Evolutionary conservation across 208 protist species (phyloP).

Genomic region (Trypanosoma melophagium): DNA sequence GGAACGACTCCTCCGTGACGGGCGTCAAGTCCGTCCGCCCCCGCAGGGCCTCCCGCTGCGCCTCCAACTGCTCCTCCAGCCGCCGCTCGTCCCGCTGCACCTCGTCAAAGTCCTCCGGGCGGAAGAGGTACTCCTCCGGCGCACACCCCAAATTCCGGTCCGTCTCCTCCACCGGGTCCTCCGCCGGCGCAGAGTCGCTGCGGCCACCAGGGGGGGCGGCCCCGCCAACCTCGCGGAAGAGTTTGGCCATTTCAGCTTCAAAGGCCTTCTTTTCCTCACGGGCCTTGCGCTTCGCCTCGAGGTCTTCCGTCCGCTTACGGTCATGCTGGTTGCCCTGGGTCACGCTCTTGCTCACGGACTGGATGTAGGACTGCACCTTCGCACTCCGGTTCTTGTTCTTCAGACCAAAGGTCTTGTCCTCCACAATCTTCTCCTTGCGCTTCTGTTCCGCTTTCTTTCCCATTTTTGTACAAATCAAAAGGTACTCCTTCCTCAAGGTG

Average conservation of each 20-base stretch:
- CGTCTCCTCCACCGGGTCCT: slow-evolving; percentile 31
- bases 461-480: slow-evolving; percentile 9
- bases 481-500: no score
- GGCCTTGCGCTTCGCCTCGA: slow-evolving; percentile 56
- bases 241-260: slow-evolving; percentile 79
- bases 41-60: slow-evolving; percentile 78
- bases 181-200: slow-evolving; percentile 15
- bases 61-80: slow-evolving; percentile 86
- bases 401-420: slow-evolving; percentile 92
- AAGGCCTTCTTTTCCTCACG: slow-evolving; percentile 77
- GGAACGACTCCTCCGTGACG: slow-evolving; percentile 78
- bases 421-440: slow-evolving; percentile 87
- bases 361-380: slow-evolving; percentile 89
- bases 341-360: slow-evolving; percentile 66
- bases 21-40: slow-evolving; percentile 76
- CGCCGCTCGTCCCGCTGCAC: slow-evolving; percentile 77
- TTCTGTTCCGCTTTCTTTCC: slow-evolving; percentile 85
- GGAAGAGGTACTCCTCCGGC: slow-evolving; percentile 87
- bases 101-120: slow-evolving; percentile 88
- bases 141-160: slow-evolving; percentile 51
- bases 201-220: slow-evolving; percentile 5
- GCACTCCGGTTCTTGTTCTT: slow-evolving; percentile 93
- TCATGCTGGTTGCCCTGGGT: slow-evolving; percentile 64
- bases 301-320: slow-evolving; percentile 65
- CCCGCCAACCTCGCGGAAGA: slow-evolving; percentile 75